phyloP scores from a whole-genome alignment of 164 flowering plant species.

The Taxillus chinensis region DNA sequence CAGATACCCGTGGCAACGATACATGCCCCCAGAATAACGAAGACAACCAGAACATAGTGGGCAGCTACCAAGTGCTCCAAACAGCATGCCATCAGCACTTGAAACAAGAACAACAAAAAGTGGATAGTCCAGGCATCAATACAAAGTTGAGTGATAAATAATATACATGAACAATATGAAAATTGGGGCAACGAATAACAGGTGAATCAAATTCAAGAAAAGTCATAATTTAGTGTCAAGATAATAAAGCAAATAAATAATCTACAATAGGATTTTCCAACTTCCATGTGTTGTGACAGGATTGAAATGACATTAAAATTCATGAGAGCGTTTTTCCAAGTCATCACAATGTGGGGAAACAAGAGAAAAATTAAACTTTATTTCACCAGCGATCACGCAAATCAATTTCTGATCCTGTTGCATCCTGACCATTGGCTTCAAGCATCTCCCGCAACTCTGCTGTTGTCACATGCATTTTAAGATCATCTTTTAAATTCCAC shows the following conservation, averaged over 20 bases:
- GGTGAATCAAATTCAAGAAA: neutral
- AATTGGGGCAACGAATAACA: neutral
- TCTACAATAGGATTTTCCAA: too few relatives aligned
- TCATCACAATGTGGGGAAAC: too few relatives aligned
- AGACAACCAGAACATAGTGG: conserved; percentile 68
- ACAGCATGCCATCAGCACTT: conserved; percentile 95
- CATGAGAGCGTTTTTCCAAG: too few relatives aligned
- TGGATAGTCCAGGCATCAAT: neutral
- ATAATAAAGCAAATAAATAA: too few relatives aligned
- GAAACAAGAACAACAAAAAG: conserved; percentile 11
- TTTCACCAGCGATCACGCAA: conserved; percentile 77
- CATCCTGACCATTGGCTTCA: conserved; percentile 67
- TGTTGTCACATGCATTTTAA: conserved; percentile 68
- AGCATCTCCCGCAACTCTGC: conserved; percentile 85
- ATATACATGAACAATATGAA: neutral
- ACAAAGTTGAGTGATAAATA: neutral
- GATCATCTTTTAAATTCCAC: conserved; percentile 84
- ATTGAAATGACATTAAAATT: too few relatives aligned
- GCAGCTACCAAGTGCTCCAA: conserved; percentile 77
- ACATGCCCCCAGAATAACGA: conserved; percentile 61
- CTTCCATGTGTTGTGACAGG: too few relatives aligned
- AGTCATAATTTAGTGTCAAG: neutral
- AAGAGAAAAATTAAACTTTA: too few relatives aligned
- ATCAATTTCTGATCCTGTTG: conserved; percentile 82
- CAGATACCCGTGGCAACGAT: conserved; percentile 72